Conservation (phyloP, 1,284 basidiomycete species). For the Fistulina hepatica region DNA sequence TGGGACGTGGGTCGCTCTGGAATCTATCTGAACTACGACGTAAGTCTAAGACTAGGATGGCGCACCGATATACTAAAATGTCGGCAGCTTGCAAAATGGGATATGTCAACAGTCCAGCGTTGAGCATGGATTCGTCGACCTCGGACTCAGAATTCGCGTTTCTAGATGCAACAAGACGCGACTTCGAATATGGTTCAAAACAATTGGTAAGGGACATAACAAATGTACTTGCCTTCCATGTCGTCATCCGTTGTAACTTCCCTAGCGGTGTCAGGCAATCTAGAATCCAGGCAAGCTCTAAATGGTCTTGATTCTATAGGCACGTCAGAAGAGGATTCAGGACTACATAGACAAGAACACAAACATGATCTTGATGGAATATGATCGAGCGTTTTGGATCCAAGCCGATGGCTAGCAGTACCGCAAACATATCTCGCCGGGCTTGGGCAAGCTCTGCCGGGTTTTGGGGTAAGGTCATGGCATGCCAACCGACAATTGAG, state of each 20-base stretch:
- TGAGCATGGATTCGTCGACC: slow-evolving; percentile 73
- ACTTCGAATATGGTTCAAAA: too few relatives aligned
- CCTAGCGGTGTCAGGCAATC: slow-evolving; percentile 81
- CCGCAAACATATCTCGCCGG: slow-evolving; percentile 72
- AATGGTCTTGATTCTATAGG: slow-evolving; percentile 73
- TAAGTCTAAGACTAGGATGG: slow-evolving; percentile 1
- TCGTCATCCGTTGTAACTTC: slow-evolving; percentile 82
- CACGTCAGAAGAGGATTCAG: slow-evolving; percentile 1
- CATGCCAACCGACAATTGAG: slow-evolving; percentile 88
- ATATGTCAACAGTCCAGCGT: slow-evolving; percentile 83
- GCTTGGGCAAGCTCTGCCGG: slow-evolving; percentile 53
- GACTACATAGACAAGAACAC: slow-evolving; percentile 17
- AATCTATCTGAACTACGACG: slow-evolving; percentile 5
- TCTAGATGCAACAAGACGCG: slow-evolving; percentile 63
- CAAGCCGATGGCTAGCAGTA: slow-evolving; percentile 77
- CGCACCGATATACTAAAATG: slow-evolving; percentile 75
- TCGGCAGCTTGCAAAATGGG: slow-evolving; percentile 93
- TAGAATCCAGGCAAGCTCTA: slow-evolving; percentile 87
- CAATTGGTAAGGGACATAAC: background rate
- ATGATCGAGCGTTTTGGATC: slow-evolving; percentile 69
- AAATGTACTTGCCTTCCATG: slow-evolving; percentile 71
- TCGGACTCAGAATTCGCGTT: slow-evolving; percentile 68
- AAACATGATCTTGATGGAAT: slow-evolving; percentile 83
- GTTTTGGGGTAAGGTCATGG: slow-evolving; percentile 83
- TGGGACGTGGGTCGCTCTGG: slow-evolving; percentile 83